Evolutionary conservation across 2,329 filamentous ascomycete genomes (phyloP).

Genomic region (Aspergillus arachidicola): DNA sequence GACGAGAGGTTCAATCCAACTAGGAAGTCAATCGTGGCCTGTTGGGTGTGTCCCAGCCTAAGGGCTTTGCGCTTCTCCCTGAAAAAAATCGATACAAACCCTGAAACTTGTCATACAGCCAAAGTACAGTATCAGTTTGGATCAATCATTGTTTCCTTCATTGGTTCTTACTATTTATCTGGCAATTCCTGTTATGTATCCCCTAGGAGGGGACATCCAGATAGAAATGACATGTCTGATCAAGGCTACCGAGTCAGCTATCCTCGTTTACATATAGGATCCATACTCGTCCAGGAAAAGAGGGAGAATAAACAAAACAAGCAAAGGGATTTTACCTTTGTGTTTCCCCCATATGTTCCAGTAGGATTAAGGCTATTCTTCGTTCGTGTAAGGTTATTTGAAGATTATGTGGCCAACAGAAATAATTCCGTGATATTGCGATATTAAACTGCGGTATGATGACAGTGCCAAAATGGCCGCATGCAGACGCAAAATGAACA

Average conservation of each 20-base stretch:
- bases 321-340: background rate
- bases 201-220: background rate
- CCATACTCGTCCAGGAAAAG: background rate
- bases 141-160: background rate
- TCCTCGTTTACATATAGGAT: background rate
- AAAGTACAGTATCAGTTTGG: too few species aligned
- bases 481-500: background rate
- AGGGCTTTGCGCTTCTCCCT: background rate
- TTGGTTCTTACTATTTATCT: too few species aligned
- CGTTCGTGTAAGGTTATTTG: background rate
- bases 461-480: background rate
- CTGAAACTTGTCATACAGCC: background rate
- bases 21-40: background rate
- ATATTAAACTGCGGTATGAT: slow-evolving; percentile 1
- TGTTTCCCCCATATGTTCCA: background rate
- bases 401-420: background rate
- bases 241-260: background rate
- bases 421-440: slow-evolving; percentile 1
- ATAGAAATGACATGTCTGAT: background rate
- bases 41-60: background rate
- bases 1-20: background rate
- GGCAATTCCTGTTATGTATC: too few species aligned
- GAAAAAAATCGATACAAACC: background rate
- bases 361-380: background rate
- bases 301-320: background rate